Evolutionary conservation across 1,284 basidiomycete species (phyloP).

Genomic region (Trichosporon faecale): DNA sequence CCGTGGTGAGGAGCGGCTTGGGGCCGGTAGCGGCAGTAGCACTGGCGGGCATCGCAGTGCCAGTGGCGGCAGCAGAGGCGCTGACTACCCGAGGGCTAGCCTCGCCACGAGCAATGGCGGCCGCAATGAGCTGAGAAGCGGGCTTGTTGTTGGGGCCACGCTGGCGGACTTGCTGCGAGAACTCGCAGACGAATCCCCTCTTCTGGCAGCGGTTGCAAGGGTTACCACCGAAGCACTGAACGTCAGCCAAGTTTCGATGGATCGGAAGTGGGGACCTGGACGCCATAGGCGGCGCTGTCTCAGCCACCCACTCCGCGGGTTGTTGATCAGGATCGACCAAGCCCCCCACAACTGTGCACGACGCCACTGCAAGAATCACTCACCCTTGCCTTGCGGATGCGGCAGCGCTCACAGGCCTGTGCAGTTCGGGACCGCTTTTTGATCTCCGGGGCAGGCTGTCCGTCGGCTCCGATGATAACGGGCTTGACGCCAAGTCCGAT

Average conservation of each 20-base stretch:
- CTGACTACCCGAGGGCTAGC: slow-evolving; percentile 3
- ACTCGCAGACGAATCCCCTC: slow-evolving; percentile 29
- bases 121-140: not conserved
- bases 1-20: not conserved
- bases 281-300: not conserved
- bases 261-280: not conserved
- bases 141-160: slow-evolving; percentile 25
- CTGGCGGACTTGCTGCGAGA: slow-evolving; percentile 26
- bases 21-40: not conserved
- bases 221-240: slow-evolving; percentile 28
- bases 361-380: slow-evolving; percentile 16
- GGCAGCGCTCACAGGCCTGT: slow-evolving; percentile 34
- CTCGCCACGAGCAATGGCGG: not conserved
- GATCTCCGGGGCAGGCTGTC: slow-evolving; percentile 24
- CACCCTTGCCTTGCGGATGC: slow-evolving; percentile 33
- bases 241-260: slow-evolving; percentile 10
- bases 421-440: slow-evolving; percentile 33
- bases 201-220: slow-evolving; percentile 29
- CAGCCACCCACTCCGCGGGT: slow-evolving; percentile 9
- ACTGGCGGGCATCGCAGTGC: slow-evolving; percentile 6
- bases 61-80: not conserved
- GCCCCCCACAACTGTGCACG: not conserved
- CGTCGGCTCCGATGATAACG: slow-evolving; percentile 23
- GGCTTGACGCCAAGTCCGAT: slow-evolving; percentile 20
- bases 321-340: slow-evolving; percentile 2